These are phyloP conservation scores for Irpex lacteus DNA, from an alignment of 1,284 basidiomycete genomes.

Conservation along the genomic window DNA sequence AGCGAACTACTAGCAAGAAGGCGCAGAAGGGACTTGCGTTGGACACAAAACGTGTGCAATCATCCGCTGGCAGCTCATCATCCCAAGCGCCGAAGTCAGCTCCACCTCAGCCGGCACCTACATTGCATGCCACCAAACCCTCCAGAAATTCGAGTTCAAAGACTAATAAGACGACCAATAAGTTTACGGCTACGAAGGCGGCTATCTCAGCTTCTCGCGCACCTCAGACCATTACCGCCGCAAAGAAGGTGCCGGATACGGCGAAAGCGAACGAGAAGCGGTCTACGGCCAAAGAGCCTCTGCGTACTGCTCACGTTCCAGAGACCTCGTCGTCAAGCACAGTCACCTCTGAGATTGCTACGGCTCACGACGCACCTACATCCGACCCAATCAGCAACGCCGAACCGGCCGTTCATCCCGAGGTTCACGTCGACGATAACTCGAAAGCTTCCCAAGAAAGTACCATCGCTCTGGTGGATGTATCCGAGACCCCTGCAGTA, in stretches of 20 bases:
- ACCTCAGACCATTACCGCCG: no score
- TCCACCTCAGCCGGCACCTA: neutral
- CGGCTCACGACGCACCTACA: no score
- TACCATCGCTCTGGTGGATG: neutral
- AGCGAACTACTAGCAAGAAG: neutral
- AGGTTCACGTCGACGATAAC: no score
- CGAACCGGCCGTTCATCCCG: no score
- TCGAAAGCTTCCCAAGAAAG: neutral
- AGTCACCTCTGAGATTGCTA: no score
- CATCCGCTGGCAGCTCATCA: neutral
- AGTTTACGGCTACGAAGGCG: neutral
- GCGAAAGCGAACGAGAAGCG: neutral
- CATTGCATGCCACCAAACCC: neutral
- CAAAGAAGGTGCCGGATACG: neutral
- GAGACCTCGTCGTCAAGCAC: neutral
- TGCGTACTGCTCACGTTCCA: neutral
- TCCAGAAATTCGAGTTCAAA: neutral
- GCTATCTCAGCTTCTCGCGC: no score
- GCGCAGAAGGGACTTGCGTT: neutral
- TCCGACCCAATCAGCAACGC: no score
- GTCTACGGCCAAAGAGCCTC: neutral
- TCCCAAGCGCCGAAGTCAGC: neutral
- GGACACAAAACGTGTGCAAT: neutral
- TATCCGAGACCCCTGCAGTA: no score
- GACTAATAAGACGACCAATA: neutral